phyloP scores from a whole-genome alignment of 768 basidiomycete species.

The Lactifluus pinguis region DNA sequence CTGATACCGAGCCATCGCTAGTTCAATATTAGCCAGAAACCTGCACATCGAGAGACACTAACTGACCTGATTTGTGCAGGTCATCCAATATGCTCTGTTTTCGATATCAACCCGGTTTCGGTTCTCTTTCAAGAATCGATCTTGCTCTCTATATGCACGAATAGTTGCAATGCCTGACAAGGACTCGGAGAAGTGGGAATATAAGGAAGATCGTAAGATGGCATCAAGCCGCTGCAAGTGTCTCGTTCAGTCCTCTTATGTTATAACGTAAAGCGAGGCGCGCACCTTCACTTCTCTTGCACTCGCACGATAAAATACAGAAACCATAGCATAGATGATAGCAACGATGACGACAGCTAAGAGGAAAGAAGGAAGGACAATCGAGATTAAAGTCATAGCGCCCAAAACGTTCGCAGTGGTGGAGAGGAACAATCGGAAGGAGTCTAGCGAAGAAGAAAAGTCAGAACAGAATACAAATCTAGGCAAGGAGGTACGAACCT shows the following conservation, averaged over 20 bases:
- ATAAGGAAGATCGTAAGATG: slow-evolving; percentile 76
- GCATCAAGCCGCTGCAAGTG: slow-evolving; percentile 53
- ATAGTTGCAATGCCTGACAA: slow-evolving; percentile 82
- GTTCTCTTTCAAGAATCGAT: slow-evolving; percentile 72
- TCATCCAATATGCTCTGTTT: slow-evolving; percentile 86
- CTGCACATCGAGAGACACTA: slow-evolving; percentile 29
- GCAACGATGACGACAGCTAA: slow-evolving; percentile 57
- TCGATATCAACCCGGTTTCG: slow-evolving; percentile 70
- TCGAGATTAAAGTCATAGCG: slow-evolving; percentile 68
- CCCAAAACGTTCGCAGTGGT: slow-evolving; percentile 63
- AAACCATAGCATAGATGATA: slow-evolving; percentile 57
- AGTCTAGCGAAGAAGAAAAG: slow-evolving; percentile 33
- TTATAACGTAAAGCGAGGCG: background rate
- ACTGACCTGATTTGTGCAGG: slow-evolving; percentile 66
- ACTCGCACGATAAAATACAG: slow-evolving; percentile 76
- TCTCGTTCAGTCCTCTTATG: background rate
- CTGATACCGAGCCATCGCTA: slow-evolving; percentile 83
- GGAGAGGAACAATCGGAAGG: slow-evolving; percentile 60
- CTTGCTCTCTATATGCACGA: slow-evolving; percentile 73
- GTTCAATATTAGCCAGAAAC: slow-evolving; percentile 61
- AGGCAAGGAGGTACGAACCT: slow-evolving; percentile 28
- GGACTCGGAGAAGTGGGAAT: slow-evolving; percentile 90
- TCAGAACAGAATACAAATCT: background rate
- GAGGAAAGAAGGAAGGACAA: slow-evolving; percentile 78
- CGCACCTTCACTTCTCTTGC: slow-evolving; percentile 75